These are phyloP conservation scores for Tetragonia tetragonoides DNA, from an alignment of 148 eudicot species.

Conservation along the genomic window DNA sequence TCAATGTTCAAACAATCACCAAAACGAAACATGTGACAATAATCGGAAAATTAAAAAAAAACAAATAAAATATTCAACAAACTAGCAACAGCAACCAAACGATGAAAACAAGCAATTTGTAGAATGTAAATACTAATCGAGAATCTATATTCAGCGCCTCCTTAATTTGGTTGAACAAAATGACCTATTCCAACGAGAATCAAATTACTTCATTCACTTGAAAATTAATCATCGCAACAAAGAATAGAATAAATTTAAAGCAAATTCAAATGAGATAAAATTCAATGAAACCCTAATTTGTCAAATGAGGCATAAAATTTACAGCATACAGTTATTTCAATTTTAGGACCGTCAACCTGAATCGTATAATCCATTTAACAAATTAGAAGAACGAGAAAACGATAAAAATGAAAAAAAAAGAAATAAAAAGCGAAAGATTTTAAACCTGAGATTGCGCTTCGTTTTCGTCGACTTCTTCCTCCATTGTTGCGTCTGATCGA, in stretches of 20 bases:
- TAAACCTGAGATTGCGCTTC: conserved; percentile 69
- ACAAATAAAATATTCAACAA: background rate
- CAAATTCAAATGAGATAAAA: no score
- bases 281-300: no score
- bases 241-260: no score
- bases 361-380: background rate
- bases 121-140: background rate
- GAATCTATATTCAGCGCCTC: background rate
- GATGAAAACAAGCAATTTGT: background rate
- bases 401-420: background rate
- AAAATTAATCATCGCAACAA: background rate
- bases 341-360: background rate
- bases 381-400: background rate
- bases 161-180: background rate
- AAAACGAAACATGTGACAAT: background rate
- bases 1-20: background rate
- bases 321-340: background rate
- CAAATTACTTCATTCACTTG: background rate
- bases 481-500: conserved; percentile 19
- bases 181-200: background rate
- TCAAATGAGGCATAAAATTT: conserved; percentile 4
- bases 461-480: conserved; percentile 81
- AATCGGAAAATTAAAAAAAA: background rate
- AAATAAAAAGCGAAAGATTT: background rate
- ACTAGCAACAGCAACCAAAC: background rate